Percentiles rank a stretch among this genome's conserved stretches.
phyloP scores from a whole-genome alignment of 2,329 filamentous ascomycete species.

The Nigrospora osmanthi region DNA sequence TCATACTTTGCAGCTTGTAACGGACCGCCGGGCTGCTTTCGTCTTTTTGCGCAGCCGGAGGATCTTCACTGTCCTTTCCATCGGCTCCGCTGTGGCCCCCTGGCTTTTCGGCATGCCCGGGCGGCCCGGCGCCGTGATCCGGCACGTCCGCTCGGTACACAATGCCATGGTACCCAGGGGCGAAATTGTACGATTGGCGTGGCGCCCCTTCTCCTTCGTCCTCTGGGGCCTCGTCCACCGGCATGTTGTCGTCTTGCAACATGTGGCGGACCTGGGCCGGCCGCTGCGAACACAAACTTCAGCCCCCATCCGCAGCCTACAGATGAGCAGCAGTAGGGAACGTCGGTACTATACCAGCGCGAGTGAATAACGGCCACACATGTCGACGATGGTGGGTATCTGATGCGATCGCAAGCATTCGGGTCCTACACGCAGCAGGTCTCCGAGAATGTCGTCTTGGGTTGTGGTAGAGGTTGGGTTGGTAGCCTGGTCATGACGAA shows the following conservation, averaged over 20 bases:
- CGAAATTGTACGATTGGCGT: conserved; percentile 84
- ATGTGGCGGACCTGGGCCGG: conserved; percentile 68
- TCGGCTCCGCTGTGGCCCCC: conserved; percentile 9
- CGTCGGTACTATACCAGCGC: conserved; percentile 38
- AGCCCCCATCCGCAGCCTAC: too few relatives aligned
- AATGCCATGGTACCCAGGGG: conserved; percentile 76
- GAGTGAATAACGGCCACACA: conserved; percentile 64
- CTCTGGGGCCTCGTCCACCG: conserved; percentile 60
- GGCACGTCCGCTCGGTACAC: conserved; percentile 74
- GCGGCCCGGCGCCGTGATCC: conserved; percentile 46
- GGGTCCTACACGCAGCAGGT: too few relatives aligned
- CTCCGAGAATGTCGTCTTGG: too few relatives aligned
- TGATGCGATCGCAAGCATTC: too few relatives aligned
- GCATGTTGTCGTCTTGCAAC: conserved; percentile 68
- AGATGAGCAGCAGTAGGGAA: too few relatives aligned
- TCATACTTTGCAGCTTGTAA: conserved; percentile 88
- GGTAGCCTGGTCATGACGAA: too few relatives aligned
- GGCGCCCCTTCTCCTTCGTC: conserved; percentile 53
- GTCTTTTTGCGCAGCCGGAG: conserved; percentile 9
- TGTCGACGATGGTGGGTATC: conserved; percentile 19
- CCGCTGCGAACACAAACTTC: conserved; percentile 42
- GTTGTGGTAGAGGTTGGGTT: too few relatives aligned
- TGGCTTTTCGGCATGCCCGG: conserved; percentile 11
- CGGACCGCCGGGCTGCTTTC: conserved; percentile 29
- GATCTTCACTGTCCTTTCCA: not conserved